Evolutionary conservation across 345 rosid species (phyloP).

Genomic region (Schrenkiella parvula): DNA sequence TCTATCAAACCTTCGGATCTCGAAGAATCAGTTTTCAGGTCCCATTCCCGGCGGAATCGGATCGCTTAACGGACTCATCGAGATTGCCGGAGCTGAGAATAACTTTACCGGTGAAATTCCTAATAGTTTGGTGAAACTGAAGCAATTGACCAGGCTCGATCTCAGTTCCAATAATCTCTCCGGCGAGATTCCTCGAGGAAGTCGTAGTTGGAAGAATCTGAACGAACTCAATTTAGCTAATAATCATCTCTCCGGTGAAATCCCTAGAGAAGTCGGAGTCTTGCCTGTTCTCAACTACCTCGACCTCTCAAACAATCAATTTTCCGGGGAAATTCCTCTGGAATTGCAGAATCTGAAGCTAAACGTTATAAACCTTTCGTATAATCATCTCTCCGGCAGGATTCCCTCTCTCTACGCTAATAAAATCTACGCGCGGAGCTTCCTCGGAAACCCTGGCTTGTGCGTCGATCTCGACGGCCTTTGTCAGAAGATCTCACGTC

Average conservation of each 20-base stretch:
- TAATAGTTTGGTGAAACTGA: constrained; percentile 45
- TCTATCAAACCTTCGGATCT: constrained; percentile 56
- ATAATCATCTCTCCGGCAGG: constrained; percentile 61
- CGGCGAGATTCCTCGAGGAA: constrained; percentile 61
- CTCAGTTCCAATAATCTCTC: constrained; percentile 56
- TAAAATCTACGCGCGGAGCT: constrained; percentile 47
- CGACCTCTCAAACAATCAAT: constrained; percentile 66
- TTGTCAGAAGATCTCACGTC: constrained; percentile 38
- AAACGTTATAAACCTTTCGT: constrained; percentile 67
- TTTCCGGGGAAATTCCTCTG: constrained; percentile 64
- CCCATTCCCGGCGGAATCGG: constrained; percentile 56
- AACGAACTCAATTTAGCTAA: constrained; percentile 74
- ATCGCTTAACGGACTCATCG: constrained; percentile 41
- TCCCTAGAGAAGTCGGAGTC: constrained; percentile 60
- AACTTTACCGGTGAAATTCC: constrained; percentile 54
- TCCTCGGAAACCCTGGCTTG: constrained; percentile 72
- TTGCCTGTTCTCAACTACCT: constrained; percentile 82
- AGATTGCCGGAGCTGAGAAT: constrained; percentile 50
- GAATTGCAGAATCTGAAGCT: constrained; percentile 78
- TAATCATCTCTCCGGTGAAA: constrained; percentile 59
- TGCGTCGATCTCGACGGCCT: constrained; percentile 59
- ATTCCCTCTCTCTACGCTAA: constrained; percentile 63
- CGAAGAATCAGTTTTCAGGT: constrained; percentile 62
- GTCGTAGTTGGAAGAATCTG: constrained; percentile 49
- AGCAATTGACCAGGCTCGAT: constrained; percentile 57